Evolutionary conservation across 1,284 basidiomycete genomes (phyloP), one percentile per base, ranked within the genome.

Genomic region (Tilletia caries): DNA sequence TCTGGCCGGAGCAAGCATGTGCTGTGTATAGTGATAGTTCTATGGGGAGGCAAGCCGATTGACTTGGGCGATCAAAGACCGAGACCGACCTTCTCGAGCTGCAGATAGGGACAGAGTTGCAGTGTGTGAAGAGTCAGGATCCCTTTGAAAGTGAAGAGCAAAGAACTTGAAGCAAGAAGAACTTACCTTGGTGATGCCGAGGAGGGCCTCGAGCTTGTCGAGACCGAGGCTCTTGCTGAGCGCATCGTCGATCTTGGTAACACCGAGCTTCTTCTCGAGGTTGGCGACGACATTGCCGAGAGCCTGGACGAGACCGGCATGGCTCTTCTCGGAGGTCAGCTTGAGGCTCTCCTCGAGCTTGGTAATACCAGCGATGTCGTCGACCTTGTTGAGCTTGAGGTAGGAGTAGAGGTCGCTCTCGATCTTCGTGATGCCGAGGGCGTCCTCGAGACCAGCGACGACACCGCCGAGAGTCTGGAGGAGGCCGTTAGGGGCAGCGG

Each of bases 261-360:
- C 64, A 41, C 70, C 70, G 43, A 71, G 65, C 23, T 23, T 52
- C 20, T 71, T 37, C 64, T 69, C 67, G 23, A 71, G 34, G 25
- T n/a, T 52, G 44, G 67, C 65, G 27, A 71, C 46, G 25, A 68
- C 70, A 20, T 68, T 68, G 27, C 70, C 70, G 25, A 58, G 68
- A 13, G 20, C 33, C 48, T 34, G 10, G 54, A 69, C 62, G 13
- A 71, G 44, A 50, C 25, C 48, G 10, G 48, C 20, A 20, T n/a
- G 20, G 15, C 64, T 48, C 62, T 71, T 64, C 46, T 44, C n/a
- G 41, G 27, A 52, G 52, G 67, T 65, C 20, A 71, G 50, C 52
- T 68, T 68, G 43, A 71, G 46, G 5, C n/a, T 27, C 20, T 71
- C 67, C 65, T 69, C 68, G 33, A 69, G 65, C 62, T 67, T 48